A percentile compares a stretch with the other conserved stretches of the same genome.
Evolutionary conservation across 352 stramenopile species (phyloP).

Genomic region (Phytopythium sindhum): DNA sequence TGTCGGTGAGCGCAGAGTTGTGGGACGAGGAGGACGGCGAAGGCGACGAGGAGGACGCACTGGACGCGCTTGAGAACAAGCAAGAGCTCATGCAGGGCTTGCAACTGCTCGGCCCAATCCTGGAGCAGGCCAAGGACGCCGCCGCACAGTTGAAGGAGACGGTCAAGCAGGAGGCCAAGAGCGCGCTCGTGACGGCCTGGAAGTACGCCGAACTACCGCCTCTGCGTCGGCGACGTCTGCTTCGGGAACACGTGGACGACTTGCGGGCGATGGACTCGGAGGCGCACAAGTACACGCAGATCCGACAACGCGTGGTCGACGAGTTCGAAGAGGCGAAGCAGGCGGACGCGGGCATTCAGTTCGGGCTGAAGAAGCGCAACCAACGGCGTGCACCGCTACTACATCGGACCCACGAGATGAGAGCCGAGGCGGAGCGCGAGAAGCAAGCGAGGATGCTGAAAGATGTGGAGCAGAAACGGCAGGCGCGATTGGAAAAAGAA

Average conservation of each 20-base stretch:
- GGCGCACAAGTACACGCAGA: conserved; percentile 42
- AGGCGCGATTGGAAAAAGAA: conserved; percentile 24
- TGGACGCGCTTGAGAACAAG: conserved; percentile 43
- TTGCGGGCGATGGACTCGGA: conserved; percentile 65
- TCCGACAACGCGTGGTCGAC: conserved; percentile 36
- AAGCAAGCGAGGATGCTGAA: conserved; percentile 18
- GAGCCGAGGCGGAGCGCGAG: conserved; percentile 32
- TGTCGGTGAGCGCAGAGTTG: conserved; percentile 31
- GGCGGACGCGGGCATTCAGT: conserved; percentile 32
- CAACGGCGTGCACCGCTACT: conserved; percentile 38
- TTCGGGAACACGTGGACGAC: conserved; percentile 58
- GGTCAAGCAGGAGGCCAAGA: conserved; percentile 37
- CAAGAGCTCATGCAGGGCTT: conserved; percentile 60
- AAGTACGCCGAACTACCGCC: conserved; percentile 61
- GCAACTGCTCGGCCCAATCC: conserved; percentile 35
- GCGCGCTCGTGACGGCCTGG: conserved; percentile 34
- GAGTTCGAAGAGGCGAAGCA: conserved; percentile 37
- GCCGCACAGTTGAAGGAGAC: conserved; percentile 33
- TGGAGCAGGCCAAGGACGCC: conserved; percentile 44
- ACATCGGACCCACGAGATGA: conserved; percentile 37
- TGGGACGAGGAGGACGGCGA: conserved; percentile 62
- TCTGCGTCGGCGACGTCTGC: conserved; percentile 41
- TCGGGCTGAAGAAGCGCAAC: conserved; percentile 45
- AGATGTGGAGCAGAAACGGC: conserved; percentile 33
- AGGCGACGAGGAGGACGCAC: conserved; percentile 38